Base-by-base conservation (phyloP, 768 basidiomycete species). In the Crucibulum laeve region DNA sequence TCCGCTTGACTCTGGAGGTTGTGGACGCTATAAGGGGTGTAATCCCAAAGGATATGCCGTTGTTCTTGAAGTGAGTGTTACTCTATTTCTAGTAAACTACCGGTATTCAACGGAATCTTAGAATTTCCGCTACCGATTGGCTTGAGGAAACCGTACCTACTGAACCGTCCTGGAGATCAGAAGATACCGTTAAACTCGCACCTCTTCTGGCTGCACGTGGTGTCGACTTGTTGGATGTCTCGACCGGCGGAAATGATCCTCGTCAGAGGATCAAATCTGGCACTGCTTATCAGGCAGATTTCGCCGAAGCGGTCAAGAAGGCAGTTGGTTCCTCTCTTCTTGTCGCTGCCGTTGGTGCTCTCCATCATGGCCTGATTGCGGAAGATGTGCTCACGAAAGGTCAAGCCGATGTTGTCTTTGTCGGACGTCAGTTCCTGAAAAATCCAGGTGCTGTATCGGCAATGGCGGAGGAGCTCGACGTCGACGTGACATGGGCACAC, bases 71-170 rank as follows among this genome's bases (percentile, higher is more conserved):
- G 80, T 80, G 50, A 21, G 66, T 50, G 36, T 17, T 7, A 1
- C 13, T 26, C 25, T 14, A 7, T 30, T 21, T 13, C 7, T 18
- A 22, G 34, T 18, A 21, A 7, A 25, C 33, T 4, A 25, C 28
- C 34, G 17, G 3, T 25, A n/a, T 44, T 37, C 25, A 37, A 40
- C 23, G 14, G 19, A 0, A 21, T 1, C 35, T 14, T 37, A 80
- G 81, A 17, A 62, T 91, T 18, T 83, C 82, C 33, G 90, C 79
- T 1, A 82, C 79, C 0, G 90, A 91, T 45, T 86, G 86, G 82
- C 63, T 86, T 5, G 79, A 82, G 49, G 70, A 76, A 45, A 64
- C 69, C 4, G 60, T 75, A 1, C 77, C 80, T 0, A 63, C 82
- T 44, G 77, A 83, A 48, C 72, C 74, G 10, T 77, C 77, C 5